Percentiles rank a stretch among this genome's conserved stretches.
Evolutionary conservation across 495 filamentous ascomycete genomes (phyloP).

Genomic region (Lentithecium fluviatile): DNA sequence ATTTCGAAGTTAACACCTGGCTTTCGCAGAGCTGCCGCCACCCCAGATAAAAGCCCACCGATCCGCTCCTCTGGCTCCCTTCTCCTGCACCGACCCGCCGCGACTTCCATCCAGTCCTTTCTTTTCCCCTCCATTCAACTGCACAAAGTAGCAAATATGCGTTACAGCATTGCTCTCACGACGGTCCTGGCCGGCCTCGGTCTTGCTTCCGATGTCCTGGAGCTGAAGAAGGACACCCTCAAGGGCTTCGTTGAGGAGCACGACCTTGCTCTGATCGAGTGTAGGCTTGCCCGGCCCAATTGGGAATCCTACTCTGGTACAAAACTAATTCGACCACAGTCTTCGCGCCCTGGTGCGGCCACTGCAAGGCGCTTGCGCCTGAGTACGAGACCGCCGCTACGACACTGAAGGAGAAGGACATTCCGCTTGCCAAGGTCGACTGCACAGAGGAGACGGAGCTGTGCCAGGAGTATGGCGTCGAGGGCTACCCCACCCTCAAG

Average conservation of each 20-base stretch:
- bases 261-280: conserved; percentile 77
- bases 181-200: conserved; percentile 53
- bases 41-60: conserved; percentile 1
- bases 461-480: conserved; percentile 84
- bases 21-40: conserved; percentile 2
- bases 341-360: conserved; percentile 72
- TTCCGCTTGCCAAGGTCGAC: conserved; percentile 89
- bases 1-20: conserved; percentile 3
- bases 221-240: conserved; percentile 83
- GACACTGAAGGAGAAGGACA: conserved; percentile 90
- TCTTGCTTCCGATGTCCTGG: conserved; percentile 78
- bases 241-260: conserved; percentile 79
- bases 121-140: conserved; percentile 3
- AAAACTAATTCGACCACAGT: conserved; percentile 46
- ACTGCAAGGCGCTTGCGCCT: conserved; percentile 81
- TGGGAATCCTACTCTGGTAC: neutral
- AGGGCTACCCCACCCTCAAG: conserved; percentile 98
- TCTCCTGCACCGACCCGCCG: neutral
- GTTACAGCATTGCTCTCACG: conserved; percentile 37
- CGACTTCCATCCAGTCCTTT: neutral
- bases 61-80: neutral
- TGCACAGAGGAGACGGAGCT: conserved; percentile 93
- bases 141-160: conserved; percentile 32
- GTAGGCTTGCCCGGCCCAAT: conserved; percentile 44
- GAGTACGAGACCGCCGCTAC: conserved; percentile 92